Base-by-base conservation (phyloP, 495 filamentous ascomycete genomes). In the Aspergillus bridgeri region DNA sequence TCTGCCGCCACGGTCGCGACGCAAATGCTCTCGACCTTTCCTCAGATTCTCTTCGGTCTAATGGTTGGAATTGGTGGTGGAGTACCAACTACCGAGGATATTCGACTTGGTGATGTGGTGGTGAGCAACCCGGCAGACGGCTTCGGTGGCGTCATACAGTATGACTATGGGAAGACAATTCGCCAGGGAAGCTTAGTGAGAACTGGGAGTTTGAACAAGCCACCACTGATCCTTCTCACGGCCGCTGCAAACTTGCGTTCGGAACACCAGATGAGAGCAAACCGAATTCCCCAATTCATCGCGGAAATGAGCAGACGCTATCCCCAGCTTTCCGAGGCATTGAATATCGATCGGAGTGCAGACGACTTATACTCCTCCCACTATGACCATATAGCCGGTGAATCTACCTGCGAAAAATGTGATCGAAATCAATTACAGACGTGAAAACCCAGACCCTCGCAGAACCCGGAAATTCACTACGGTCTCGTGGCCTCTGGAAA, bases 121-220 rank as follows among this genome's bases (percentile, higher is more conserved):
- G 51, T 53, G 9, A 53, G 51, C 22, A 53, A 63, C 7, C 66
- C 67, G 13, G 48, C 24, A 25, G 48, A 50, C 5, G 46, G 15
- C 0, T 43, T 51, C 52, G 61, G 66, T 11, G 68, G 72, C 17
- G 70, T 75, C 0, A 58, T 75, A 7, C 69, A 74, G 54, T 75
- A 69, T 54, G 67, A 74, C 44, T 60, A 64, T 42, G 72, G 69
- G 9, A 74, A 69, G 43, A 51, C 53, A 0, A 21, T 61, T 5
- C 6, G 27, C 11, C 19, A 19, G 21, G 13, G 47, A 29, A 48
- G n/a, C 23, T 57, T 57, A 5, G 19, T 49, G 46, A 20, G 27
- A 17, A 57, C 44, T 17, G 54, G 54, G 19, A 8, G 17, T 4
- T 17, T 50, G 17, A 42, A 57, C 25, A 23, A 42, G 24, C 54